A percentile compares a stretch with the other conserved stretches of the same genome.
Conservation (phyloP, 805 yeast genomes). For the Brettanomyces bruxellensis region DNA sequence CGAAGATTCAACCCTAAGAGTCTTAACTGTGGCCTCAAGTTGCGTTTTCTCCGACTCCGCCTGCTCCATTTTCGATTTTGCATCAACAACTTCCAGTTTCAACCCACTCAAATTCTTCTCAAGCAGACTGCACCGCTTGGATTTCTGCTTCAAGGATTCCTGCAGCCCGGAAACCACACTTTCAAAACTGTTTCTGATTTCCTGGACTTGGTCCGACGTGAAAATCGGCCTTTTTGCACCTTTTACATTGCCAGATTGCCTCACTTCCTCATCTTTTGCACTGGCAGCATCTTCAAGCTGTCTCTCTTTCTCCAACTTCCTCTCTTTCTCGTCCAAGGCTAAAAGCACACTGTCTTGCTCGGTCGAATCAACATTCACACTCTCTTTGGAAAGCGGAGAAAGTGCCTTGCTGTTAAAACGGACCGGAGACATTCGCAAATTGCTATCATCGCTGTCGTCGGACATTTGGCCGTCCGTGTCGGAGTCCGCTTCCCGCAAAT, state of each 20-base stretch:
- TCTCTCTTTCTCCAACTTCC: constrained; percentile 5
- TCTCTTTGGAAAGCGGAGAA: constrained; percentile 4
- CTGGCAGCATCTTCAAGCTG: constrained; percentile 5
- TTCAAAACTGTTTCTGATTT: not conserved
- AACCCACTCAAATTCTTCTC: not conserved
- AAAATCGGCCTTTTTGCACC: not conserved
- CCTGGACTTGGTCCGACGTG: not conserved
- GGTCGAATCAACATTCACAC: constrained; percentile 1
- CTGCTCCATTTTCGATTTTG: constrained; percentile 7
- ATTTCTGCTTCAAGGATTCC: not conserved
- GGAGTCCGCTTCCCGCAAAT: constrained; percentile 3
- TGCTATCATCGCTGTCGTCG: constrained; percentile 3
- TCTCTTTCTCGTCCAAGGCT: constrained; percentile 8
- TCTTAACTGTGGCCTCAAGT: constrained; percentile 8
- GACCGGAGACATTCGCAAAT: constrained; percentile 15
- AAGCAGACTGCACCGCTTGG: not conserved
- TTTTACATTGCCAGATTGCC: constrained; percentile 4
- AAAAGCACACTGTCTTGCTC: constrained; percentile 1
- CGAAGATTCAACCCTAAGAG: constrained; percentile 11
- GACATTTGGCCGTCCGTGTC: not conserved
- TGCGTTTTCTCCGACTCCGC: constrained; percentile 9
- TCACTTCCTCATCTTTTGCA: constrained; percentile 8
- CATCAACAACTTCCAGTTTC: constrained; percentile 1
- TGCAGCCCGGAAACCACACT: not conserved
- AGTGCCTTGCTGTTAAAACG: constrained; percentile 12